A percentile compares a stretch with the other conserved stretches of the same genome.
These are phyloP conservation scores for Herpetomonas tarakana DNA, from an alignment of 208 protist genomes.

Conservation along the genomic window DNA sequence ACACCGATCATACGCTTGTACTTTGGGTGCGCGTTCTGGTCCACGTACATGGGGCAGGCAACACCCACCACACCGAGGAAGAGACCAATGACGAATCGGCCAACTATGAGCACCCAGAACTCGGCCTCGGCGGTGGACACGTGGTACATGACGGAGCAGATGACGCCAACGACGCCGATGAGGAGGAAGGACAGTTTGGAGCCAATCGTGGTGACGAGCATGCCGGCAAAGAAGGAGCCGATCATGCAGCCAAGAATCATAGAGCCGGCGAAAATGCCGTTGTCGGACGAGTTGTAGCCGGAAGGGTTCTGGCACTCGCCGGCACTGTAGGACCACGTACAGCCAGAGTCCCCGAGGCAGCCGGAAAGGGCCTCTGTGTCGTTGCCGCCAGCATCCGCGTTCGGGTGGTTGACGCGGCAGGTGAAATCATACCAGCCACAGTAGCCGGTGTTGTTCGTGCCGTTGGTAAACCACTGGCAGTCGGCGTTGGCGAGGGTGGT, in stretches of 20 bases:
- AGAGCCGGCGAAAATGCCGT: conserved; percentile 73
- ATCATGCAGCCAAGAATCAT: conserved; percentile 84
- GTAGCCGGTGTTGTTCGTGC: not conserved
- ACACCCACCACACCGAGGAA: conserved; percentile 59
- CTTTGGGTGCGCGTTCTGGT: conserved; percentile 59
- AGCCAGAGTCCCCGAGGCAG: conserved; percentile 31
- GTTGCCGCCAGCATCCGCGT: conserved; percentile 2
- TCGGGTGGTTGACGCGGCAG: conserved; percentile 23
- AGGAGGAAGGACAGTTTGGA: conserved; percentile 55
- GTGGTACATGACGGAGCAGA: conserved; percentile 64
- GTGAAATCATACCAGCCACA: conserved; percentile 42
- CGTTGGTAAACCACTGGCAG: conserved; percentile 38
- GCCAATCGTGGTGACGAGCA: conserved; percentile 39
- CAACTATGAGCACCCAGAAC: conserved; percentile 71
- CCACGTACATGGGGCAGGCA: conserved; percentile 72
- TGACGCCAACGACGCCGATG: conserved; percentile 44
- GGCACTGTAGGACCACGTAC: conserved; percentile 50
- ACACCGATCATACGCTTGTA: conserved; percentile 56
- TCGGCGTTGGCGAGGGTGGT: conserved; percentile 41
- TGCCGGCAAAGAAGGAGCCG: conserved; percentile 63
- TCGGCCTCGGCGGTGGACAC: conserved; percentile 36
- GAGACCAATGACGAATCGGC: conserved; percentile 72
- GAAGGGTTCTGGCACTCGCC: conserved; percentile 42
- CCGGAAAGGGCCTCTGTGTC: not conserved
- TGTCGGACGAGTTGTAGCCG: conserved; percentile 54